These are phyloP conservation scores for Aureobasidium namibiae DNA, from an alignment of 2,329 filamentous ascomycete genomes.

Conservation along the genomic window DNA sequence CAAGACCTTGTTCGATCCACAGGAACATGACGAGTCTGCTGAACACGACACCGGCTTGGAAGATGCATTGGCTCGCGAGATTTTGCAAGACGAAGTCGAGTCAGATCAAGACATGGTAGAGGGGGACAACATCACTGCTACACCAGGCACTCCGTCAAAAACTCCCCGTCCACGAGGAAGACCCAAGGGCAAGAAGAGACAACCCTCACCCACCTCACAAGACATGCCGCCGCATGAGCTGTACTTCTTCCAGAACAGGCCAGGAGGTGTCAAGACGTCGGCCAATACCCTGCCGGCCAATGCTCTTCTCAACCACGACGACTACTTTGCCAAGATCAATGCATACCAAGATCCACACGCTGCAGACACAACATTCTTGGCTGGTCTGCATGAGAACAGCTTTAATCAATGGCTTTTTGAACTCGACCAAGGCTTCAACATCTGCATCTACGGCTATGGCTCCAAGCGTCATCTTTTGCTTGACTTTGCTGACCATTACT, in stretches of 20 bases:
- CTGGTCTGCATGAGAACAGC: constrained; percentile 66
- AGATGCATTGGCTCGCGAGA: constrained; percentile 59
- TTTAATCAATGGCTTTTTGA: constrained; percentile 94
- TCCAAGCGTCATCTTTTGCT: constrained; percentile 73
- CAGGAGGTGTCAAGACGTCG: constrained; percentile 74
- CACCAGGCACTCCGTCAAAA: constrained; percentile 38
- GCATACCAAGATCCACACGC: constrained; percentile 61
- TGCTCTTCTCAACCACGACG: constrained; percentile 75
- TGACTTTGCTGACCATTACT: constrained; percentile 64
- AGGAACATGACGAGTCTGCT: constrained; percentile 56
- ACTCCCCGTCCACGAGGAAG: constrained; percentile 34
- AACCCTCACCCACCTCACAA: constrained; percentile 70
- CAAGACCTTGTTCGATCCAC: constrained; percentile 62
- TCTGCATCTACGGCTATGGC: constrained; percentile 88
- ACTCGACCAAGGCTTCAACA: constrained; percentile 73
- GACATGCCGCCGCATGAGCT: constrained; percentile 77
- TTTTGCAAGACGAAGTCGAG: constrained; percentile 54
- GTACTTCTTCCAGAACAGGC: constrained; percentile 88
- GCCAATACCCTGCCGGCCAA: constrained; percentile 73
- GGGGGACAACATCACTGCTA: constrained; percentile 35
- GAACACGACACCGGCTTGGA: constrained; percentile 50
- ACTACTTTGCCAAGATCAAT: constrained; percentile 69
- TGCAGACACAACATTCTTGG: constrained; percentile 61
- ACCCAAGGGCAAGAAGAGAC: constrained; percentile 46
- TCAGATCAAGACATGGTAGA: constrained; percentile 22